Percentiles rank a stretch among this genome's conserved stretches.
phyloP scores from a whole-genome alignment of 139 green algal species.

The Chlamydomonas eustigma region DNA sequence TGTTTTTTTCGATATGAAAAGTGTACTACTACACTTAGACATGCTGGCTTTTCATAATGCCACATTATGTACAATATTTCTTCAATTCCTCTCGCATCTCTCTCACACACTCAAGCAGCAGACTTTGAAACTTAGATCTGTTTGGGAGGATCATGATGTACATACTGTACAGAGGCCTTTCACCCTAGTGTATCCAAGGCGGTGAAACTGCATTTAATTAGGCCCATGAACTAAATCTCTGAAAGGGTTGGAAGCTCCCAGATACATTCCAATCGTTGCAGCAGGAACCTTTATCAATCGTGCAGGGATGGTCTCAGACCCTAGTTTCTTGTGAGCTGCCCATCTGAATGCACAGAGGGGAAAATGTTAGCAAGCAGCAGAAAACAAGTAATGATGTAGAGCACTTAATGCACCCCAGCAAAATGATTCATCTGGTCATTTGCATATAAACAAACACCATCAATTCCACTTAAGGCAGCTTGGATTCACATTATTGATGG shows the following conservation, averaged over 20 bases:
- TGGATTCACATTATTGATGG: background rate
- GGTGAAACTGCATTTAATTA: no score
- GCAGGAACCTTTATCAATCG: conserved; percentile 25
- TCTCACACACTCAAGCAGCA: no score
- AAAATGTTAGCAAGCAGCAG: background rate
- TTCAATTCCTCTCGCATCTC: no score
- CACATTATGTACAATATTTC: no score
- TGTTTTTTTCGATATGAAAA: no score
- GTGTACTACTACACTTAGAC: no score
- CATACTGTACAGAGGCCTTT: no score
- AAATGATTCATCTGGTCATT: background rate
- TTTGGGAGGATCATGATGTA: no score
- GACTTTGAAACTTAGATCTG: no score
- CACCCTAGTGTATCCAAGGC: no score
- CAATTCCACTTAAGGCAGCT: background rate
- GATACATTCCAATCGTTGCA: conserved; percentile 23
- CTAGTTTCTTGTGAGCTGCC: conserved; percentile 27
- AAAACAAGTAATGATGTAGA: background rate
- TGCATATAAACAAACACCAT: background rate
- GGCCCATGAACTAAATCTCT: no score
- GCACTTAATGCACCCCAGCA: background rate
- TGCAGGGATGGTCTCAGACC: conserved; percentile 24
- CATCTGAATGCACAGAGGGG: conserved; percentile 18
- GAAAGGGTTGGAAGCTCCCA: conserved; percentile 23
- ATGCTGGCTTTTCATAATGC: no score